A percentile compares a stretch with the other conserved stretches of the same genome.
phyloP scores from a whole-genome alignment of 371 early-diverging fungal species.

The Haplosporangium sp. region DNA sequence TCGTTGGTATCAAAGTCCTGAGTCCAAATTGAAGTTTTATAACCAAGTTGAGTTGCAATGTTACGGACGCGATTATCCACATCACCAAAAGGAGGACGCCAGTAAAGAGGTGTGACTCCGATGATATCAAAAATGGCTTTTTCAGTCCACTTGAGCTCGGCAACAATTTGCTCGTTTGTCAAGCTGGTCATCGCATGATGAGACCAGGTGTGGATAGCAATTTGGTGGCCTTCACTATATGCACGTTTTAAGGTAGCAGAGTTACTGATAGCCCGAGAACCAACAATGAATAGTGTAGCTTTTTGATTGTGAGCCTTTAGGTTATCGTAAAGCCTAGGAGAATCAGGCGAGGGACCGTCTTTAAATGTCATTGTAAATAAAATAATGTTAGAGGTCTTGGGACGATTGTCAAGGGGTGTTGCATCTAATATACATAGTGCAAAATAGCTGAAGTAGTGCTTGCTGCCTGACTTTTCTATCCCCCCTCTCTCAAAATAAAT shows the following conservation, averaged over 20 bases:
- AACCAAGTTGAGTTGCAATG: constrained; percentile 68
- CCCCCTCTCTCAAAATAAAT: not conserved
- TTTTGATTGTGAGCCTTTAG: constrained; percentile 63
- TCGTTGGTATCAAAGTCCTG: constrained; percentile 50
- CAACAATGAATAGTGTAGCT: constrained; percentile 74
- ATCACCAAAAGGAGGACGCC: constrained; percentile 75
- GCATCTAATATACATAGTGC: too few species aligned
- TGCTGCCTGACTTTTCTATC: not conserved
- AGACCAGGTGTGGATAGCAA: constrained; percentile 63
- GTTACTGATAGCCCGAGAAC: constrained; percentile 62
- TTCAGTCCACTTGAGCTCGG: constrained; percentile 80
- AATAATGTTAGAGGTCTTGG: not conserved
- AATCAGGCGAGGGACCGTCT: constrained; percentile 52
- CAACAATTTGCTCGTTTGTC: constrained; percentile 73
- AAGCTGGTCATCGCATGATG: constrained; percentile 72
- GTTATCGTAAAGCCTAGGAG: constrained; percentile 61
- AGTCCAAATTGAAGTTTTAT: constrained; percentile 64
- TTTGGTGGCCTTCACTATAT: constrained; percentile 43
- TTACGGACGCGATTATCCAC: constrained; percentile 75
- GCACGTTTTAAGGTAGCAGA: constrained; percentile 63
- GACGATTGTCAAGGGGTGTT: too few species aligned
- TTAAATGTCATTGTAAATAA: not conserved
- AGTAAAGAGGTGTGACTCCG: constrained; percentile 63
- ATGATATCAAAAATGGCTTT: constrained; percentile 71
- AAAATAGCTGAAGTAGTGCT: not conserved